Percentiles rank a stretch among this genome's conserved stretches.
Conservation (phyloP, 768 basidiomycete genomes). For the Russula virescens region DNA sequence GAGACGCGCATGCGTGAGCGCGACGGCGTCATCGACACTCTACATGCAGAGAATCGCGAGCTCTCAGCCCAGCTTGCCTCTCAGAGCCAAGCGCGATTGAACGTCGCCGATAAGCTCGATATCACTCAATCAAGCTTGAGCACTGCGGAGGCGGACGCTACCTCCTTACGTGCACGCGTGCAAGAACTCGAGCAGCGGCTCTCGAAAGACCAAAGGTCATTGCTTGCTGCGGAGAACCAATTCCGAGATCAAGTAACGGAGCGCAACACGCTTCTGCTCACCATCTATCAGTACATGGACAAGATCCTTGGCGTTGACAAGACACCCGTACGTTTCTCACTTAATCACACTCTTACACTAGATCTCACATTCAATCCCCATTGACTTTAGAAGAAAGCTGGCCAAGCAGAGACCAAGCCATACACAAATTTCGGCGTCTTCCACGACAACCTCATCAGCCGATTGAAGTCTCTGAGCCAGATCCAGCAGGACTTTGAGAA, state of each 20-base stretch:
- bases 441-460: slow-evolving; percentile 87
- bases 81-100: slow-evolving; percentile 82
- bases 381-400: slow-evolving; percentile 57
- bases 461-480: slow-evolving; percentile 78
- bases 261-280: slow-evolving; percentile 83
- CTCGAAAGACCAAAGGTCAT: slow-evolving; percentile 72
- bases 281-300: slow-evolving; percentile 93
- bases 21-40: slow-evolving; percentile 64
- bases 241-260: slow-evolving; percentile 92
- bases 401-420: slow-evolving; percentile 79
- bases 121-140: slow-evolving; percentile 52
- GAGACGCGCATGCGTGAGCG: slow-evolving; percentile 63
- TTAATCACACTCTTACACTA: background rate
- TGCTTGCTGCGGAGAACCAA: slow-evolving; percentile 67
- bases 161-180: slow-evolving; percentile 51
- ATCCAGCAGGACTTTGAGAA: slow-evolving; percentile 86
- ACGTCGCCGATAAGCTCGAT: slow-evolving; percentile 89
- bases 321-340: slow-evolving; percentile 54
- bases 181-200: slow-evolving; percentile 74
- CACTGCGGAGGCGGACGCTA: slow-evolving; percentile 63
- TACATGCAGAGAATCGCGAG: slow-evolving; percentile 78
- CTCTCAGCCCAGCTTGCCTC: slow-evolving; percentile 71
- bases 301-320: slow-evolving; percentile 88
- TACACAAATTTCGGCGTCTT: slow-evolving; percentile 93
- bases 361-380: background rate